Evolutionary conservation across 768 basidiomycete species (phyloP).

Genomic region (Collybia sp.): DNA sequence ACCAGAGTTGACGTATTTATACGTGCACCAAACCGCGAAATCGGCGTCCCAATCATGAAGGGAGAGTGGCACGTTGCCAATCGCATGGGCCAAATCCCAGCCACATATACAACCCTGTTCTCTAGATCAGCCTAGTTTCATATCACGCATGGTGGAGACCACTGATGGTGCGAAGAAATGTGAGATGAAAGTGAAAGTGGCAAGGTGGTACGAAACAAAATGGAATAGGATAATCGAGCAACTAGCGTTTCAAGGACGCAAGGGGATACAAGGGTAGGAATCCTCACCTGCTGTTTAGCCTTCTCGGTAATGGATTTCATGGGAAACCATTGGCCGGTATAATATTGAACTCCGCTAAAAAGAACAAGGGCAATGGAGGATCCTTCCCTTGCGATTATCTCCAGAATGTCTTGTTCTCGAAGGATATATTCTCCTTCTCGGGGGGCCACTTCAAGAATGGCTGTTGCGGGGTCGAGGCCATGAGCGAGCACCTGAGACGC

Average conservation of each 20-base stretch:
- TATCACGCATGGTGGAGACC: not conserved
- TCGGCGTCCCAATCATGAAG: conserved; percentile 95
- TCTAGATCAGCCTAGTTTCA: conserved; percentile 1
- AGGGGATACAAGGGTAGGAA: conserved; percentile 12
- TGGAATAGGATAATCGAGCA: not conserved
- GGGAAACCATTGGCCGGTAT: conserved; percentile 94
- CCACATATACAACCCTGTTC: conserved; percentile 86
- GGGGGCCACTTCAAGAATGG: conserved; percentile 77
- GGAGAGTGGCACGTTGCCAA: conserved; percentile 86
- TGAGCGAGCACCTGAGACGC: conserved; percentile 85
- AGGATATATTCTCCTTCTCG: conserved; percentile 81
- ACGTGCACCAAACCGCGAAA: conserved; percentile 98
- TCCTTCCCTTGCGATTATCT: conserved; percentile 67
- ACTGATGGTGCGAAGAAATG: not conserved
- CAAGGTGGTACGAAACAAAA: not conserved
- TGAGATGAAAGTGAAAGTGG: not conserved
- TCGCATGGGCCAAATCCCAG: conserved; percentile 95
- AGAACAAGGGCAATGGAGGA: conserved; percentile 83
- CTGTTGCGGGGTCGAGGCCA: conserved; percentile 66
- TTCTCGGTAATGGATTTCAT: conserved; percentile 80
- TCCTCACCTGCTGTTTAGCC: conserved; percentile 72
- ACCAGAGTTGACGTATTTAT: conserved; percentile 96
- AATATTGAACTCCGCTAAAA: conserved; percentile 94
- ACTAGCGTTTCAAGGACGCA: not conserved
- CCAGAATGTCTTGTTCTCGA: conserved; percentile 85